Evolutionary conservation across 768 basidiomycete species (phyloP), one percentile per base, ranked within the genome.

Genomic region (Hygrocybe punicea): DNA sequence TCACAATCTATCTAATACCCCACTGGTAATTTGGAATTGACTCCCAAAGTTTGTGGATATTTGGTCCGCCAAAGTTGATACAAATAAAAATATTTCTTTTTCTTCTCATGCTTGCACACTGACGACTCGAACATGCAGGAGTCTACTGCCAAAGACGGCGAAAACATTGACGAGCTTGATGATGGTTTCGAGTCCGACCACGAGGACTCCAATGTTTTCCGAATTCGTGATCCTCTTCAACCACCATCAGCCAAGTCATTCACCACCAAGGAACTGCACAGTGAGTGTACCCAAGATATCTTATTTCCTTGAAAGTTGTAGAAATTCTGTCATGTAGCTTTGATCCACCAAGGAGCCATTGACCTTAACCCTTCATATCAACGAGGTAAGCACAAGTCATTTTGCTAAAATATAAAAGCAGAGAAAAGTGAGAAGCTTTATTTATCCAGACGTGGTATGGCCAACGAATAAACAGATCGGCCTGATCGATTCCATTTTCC

Each of bases 401-500:
- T 34, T 39, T 42, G 45, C 37, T 17, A 34, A 8, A 11, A 23
- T 25, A 19, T 51, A 16, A 44, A 91, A n/a, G n/a, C n/a, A n/a
- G n/a, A n/a, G n/a, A n/a, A n/a, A n/a, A n/a, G n/a, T n/a, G n/a
- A n/a, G n/a, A n/a, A n/a, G n/a, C n/a, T n/a, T n/a, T n/a, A n/a
- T n/a, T n/a, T n/a, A n/a, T n/a, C n/a, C n/a, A n/a, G 90, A 87
- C 55, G 76, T 92, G 17, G 90, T 92, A 2, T 92, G 91, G 90
- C 77, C 86, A 0, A 79, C 81, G 53, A 67, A 68, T 45, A 91
- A 91, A 62, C 87, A 91, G 62, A 76, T 83, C 8, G 79, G 79
- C 4, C 80, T 93, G 25, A 84, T 93, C 25, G 89, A 92, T 61
- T 91, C 88, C 0, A 75, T 92, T 5, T 84, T 88, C 62, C 84